Evolutionary conservation across 352 stramenopile species (phyloP), one percentile per base, ranked within the genome.

Genomic region (Phytophthora meadii): DNA sequence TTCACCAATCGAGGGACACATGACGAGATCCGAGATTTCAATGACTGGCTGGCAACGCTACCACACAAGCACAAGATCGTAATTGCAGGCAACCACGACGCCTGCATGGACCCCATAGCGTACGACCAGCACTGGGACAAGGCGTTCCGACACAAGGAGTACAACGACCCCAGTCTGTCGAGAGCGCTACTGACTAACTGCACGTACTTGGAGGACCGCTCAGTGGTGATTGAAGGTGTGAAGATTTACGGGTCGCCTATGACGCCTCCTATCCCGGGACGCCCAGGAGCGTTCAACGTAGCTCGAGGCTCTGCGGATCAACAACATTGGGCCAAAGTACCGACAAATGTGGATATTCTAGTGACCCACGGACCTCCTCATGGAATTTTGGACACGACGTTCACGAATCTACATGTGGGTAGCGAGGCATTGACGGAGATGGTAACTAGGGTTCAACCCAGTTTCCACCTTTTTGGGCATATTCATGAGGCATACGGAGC

Each of bases 401-500:
- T 85, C 30, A 78, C 68, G 7, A 76, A 77, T 1, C 59, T 74
- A 8, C 74, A 69, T 54, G 86, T 87, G 14, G 91, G 91, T 25
- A 91, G 92, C 56, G 76, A 87, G 51, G 73, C 87, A 30, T 72
- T 97, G 27, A 57, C 94, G 36, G 72, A 94, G 36, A 70, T 96
- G 24, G 65, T 89, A 49, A 81, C 82, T 22, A 75, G 84, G 32
- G 79, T 92, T 19, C 74, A 74, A 2, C 91, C 89, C 19, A 68
- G 79, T 25, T 83, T 95, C 45, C 82, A 96, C 65, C 65, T 97
- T 5, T 97, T 97, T 68, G 91, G 89, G 19, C 91, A 97, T 70
- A 95, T 97, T 65, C 91, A 97, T 62, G 84, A 97, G 55, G 82
- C 72, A n/a, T 91, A 89, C 50, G 89, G 91, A 47, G 74, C 78